Evolutionary conservation across 352 stramenopile genomes (phyloP).

Genomic region (Phytophthora tentaculata): DNA sequence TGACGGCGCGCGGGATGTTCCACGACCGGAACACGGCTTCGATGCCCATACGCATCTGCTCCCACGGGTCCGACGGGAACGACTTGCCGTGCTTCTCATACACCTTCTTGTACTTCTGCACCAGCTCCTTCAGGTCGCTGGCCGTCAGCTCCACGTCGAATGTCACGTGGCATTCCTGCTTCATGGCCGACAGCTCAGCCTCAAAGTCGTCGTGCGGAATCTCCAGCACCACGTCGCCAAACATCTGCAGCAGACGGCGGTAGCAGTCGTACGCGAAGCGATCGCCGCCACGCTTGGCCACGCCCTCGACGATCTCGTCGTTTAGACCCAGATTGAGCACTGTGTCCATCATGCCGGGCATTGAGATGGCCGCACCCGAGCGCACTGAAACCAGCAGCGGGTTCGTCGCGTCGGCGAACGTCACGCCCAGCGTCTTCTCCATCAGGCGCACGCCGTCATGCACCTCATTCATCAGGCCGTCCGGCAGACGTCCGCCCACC

Average conservation of each 20-base stretch:
- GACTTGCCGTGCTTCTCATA: conserved; percentile 30
- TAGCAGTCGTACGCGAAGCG: conserved; percentile 37
- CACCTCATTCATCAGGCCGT: conserved; percentile 33
- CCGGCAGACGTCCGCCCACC: conserved; percentile 24
- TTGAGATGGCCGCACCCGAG: conserved; percentile 33
- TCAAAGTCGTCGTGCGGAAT: conserved; percentile 37
- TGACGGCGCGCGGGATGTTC: conserved; percentile 36
- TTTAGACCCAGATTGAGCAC: conserved; percentile 37
- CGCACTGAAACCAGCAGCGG: conserved; percentile 33
- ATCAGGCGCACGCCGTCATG: conserved; percentile 26
- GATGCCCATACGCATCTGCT: conserved; percentile 37
- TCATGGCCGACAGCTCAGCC: conserved; percentile 32
- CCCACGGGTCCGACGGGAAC: conserved; percentile 34
- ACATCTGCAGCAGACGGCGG: conserved; percentile 35
- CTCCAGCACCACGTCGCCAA: conserved; percentile 33
- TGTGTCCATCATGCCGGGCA: conserved; percentile 37
- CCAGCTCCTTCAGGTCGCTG: conserved; percentile 31
- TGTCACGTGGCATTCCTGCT: conserved; percentile 23
- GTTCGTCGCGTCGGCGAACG: conserved; percentile 30
- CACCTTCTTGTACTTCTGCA: conserved; percentile 35
- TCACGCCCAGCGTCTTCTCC: conserved; percentile 33
- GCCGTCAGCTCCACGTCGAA: conserved; percentile 35
- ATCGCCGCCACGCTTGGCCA: conserved; percentile 31
- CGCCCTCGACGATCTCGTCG: conserved; percentile 31
- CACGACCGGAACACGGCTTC: conserved; percentile 36